Evolutionary conservation across 106 monocot genomes (phyloP).

Genomic region (Acanthochlamys bracteata): DNA sequence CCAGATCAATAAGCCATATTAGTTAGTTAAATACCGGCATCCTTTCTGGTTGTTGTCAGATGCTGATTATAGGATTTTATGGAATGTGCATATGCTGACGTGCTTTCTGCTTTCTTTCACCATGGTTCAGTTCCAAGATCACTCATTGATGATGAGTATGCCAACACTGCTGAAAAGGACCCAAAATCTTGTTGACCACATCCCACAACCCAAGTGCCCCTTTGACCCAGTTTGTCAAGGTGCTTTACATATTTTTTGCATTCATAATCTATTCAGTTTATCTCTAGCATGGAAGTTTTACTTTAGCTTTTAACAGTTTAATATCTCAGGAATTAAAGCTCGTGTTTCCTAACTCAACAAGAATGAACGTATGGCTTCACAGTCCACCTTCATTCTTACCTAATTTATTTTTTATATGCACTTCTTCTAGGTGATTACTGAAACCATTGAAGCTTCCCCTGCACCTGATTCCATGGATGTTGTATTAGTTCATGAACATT

Average conservation of each 20-base stretch:
- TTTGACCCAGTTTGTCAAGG: conserved; percentile 91
- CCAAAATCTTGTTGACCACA: conserved; percentile 70
- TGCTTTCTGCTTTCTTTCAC: not conserved
- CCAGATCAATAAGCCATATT: not conserved
- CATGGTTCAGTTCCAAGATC: conserved; percentile 37
- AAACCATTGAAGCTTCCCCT: conserved; percentile 83
- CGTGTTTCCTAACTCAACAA: conserved; percentile 82
- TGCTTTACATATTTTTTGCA: not conserved
- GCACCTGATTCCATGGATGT: conserved; percentile 91
- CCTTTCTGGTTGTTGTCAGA: not conserved
- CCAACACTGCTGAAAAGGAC: conserved; percentile 36
- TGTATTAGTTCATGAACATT: conserved; percentile 90
- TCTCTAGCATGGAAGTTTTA: not conserved
- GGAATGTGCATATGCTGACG: not conserved
- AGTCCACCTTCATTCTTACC: no score
- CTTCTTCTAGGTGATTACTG: conserved; percentile 61
- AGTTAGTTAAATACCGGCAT: not conserved
- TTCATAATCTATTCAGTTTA: not conserved
- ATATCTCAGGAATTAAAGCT: conserved; percentile 72
- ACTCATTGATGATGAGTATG: conserved; percentile 70
- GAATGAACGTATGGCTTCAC: conserved; percentile 79
- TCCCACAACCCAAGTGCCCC: conserved; percentile 91
- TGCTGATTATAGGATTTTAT: not conserved
- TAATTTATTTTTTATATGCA: no score
- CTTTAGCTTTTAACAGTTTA: not conserved